phyloP scores from a whole-genome alignment of 176 grass and related monocot species.

The Juncus inflexus region DNA sequence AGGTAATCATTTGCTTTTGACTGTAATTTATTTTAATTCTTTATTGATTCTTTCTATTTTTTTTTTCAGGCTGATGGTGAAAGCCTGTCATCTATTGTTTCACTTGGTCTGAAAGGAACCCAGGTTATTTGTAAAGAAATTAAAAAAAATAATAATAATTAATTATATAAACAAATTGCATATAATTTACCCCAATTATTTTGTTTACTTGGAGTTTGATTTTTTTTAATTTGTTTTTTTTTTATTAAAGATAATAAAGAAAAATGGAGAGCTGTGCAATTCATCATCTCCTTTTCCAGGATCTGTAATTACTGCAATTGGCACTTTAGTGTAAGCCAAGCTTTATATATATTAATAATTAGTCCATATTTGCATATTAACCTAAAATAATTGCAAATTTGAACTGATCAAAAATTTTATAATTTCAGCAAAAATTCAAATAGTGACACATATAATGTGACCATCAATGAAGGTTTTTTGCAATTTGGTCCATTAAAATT shows the following conservation, averaged over 20 bases:
- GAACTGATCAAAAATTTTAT: background rate
- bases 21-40: constrained; percentile 2
- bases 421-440: constrained; percentile 45
- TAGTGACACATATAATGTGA: constrained; percentile 38
- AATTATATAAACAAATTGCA: background rate
- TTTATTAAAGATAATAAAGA: constrained; percentile 45
- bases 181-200: background rate
- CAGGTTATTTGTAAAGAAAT: constrained; percentile 53
- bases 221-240: constrained; percentile 9
- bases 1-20: constrained; percentile 3
- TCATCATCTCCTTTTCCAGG: constrained; percentile 47
- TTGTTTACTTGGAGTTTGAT: constrained; percentile 5
- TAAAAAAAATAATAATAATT: constrained; percentile 11
- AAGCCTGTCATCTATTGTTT: constrained; percentile 66
- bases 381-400: no score
- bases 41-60: constrained; percentile 23
- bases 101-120: constrained; percentile 59
- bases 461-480: constrained; percentile 48
- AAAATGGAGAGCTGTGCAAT: constrained; percentile 58
- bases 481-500: constrained; percentile 51
- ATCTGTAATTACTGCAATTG: constrained; percentile 47
- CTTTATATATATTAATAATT: background rate
- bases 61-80: constrained; percentile 47
- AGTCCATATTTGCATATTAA: background rate
- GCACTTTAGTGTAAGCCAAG: constrained; percentile 52